Percentiles rank a stretch among this genome's conserved stretches.
Conservation (phyloP, 2,329 filamentous ascomycete genomes). For the Neonectria neomacrospora region DNA sequence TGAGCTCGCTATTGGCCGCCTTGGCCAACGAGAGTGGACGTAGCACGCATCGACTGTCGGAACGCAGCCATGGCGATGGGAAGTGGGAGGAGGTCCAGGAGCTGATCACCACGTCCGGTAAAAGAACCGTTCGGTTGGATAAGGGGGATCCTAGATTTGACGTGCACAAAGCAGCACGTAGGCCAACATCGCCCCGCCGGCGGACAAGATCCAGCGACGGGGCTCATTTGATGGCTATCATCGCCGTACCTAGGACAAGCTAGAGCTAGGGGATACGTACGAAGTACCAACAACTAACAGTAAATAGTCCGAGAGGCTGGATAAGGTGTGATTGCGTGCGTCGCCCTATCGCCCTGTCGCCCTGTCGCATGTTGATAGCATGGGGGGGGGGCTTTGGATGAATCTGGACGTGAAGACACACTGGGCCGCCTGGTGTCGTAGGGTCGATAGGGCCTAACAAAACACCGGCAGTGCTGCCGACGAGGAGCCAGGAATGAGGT, state of each 20-base stretch:
- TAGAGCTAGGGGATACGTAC: slow-evolving; percentile 8
- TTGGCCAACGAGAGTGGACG: slow-evolving; percentile 13
- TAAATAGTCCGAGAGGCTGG: not conserved
- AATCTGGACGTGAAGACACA: slow-evolving; percentile 8
- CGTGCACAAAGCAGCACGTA: slow-evolving; percentile 4
- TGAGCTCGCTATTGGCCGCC: slow-evolving; percentile 2
- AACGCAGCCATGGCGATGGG: slow-evolving; percentile 3
- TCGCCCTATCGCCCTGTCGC: slow-evolving; percentile 1
- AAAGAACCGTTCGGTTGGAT: slow-evolving; percentile 28
- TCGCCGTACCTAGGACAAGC: not conserved
- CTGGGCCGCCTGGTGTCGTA: slow-evolving; percentile 15
- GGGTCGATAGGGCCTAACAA: not conserved
- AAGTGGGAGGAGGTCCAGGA: slow-evolving; percentile 16
- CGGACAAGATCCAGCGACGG: slow-evolving; percentile 17
- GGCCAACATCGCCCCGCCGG: slow-evolving; percentile 11
- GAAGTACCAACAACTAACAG: not conserved
- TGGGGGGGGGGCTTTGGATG: not conserved
- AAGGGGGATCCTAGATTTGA: slow-evolving; percentile 18
- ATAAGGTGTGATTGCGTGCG: slow-evolving; percentile 23
- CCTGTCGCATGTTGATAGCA: slow-evolving; percentile 8
- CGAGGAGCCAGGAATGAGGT: not conserved
- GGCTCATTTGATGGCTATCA: slow-evolving; percentile 2
- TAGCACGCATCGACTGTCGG: slow-evolving; percentile 19
- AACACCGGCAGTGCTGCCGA: slow-evolving; percentile 3
- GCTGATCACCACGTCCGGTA: slow-evolving; percentile 17